These are phyloP conservation scores for Suhomyces canberraensis DNA, from an alignment of 805 yeast species.

Conservation along the genomic window DNA sequence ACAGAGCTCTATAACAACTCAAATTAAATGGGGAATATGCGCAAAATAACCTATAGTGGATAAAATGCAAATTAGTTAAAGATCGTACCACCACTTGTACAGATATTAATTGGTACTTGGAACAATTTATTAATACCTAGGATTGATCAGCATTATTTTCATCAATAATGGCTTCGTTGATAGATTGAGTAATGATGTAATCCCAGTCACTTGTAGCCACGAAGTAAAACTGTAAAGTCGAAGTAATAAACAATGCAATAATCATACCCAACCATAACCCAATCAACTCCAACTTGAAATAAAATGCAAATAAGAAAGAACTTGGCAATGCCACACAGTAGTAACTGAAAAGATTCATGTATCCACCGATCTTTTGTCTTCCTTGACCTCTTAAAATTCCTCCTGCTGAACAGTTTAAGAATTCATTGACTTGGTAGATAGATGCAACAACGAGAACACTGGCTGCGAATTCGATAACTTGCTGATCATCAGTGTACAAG, in stretches of 20 bases:
- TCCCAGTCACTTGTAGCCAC: slow-evolving; percentile 46
- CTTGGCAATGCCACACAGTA: slow-evolving; percentile 49
- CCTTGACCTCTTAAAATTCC: slow-evolving; percentile 61
- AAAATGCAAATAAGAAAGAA: slow-evolving; percentile 44
- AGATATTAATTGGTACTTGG: no score
- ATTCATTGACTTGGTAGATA: slow-evolving; percentile 51
- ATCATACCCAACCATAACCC: slow-evolving; percentile 52
- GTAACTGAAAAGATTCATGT: slow-evolving; percentile 45
- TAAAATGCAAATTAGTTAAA: no score
- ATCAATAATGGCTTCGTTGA: slow-evolving; percentile 42
- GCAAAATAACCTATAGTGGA: no score
- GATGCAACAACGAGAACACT: slow-evolving; percentile 46
- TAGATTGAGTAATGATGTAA: slow-evolving; percentile 34
- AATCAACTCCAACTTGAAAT: slow-evolving; percentile 33
- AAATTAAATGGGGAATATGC: no score
- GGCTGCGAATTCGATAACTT: slow-evolving; percentile 36
- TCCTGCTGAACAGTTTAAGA: slow-evolving; percentile 46
- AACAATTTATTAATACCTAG: no score
- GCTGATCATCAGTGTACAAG: slow-evolving; percentile 39
- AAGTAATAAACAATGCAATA: slow-evolving; percentile 39
- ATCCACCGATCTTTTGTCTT: slow-evolving; percentile 54
- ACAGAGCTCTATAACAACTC: no score
- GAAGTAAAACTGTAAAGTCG: slow-evolving; percentile 39
- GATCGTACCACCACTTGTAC: no score
- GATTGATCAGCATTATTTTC: no score